A percentile compares a stretch with the other conserved stretches of the same genome.
Evolutionary conservation across 805 yeast species (phyloP).

Genomic region (Clavispora santaluciae): DNA sequence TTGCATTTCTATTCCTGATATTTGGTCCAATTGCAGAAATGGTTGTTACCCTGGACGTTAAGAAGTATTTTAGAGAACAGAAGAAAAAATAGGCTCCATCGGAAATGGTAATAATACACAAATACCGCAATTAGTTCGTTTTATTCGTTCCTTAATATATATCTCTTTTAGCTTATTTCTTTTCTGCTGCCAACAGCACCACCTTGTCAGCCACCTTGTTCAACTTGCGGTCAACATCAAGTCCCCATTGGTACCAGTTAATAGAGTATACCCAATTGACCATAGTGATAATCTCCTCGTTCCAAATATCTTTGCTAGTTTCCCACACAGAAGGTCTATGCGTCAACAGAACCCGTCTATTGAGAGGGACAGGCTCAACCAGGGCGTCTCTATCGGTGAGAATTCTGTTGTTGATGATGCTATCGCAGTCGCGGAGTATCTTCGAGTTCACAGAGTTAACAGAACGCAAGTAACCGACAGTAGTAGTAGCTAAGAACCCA

Average conservation of each 20-base stretch:
- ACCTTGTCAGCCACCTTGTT: conserved; percentile 26
- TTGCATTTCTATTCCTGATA: conserved; percentile 31
- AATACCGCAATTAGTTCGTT: neutral
- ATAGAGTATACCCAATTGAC: conserved; percentile 61
- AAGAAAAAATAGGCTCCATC: neutral
- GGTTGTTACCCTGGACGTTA: conserved; percentile 49
- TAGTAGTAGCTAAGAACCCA: conserved; percentile 57
- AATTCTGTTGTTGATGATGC: conserved; percentile 50
- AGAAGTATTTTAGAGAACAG: conserved; percentile 39
- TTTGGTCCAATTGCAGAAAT: conserved; percentile 53
- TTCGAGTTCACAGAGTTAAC: conserved; percentile 51
- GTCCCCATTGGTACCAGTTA: conserved; percentile 42
- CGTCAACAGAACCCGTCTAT: conserved; percentile 19
- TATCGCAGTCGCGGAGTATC: conserved; percentile 45
- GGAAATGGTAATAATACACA: neutral
- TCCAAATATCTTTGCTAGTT: conserved; percentile 75
- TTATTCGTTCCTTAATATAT: neutral
- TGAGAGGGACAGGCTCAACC: conserved; percentile 40
- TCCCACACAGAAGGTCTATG: conserved; percentile 44
- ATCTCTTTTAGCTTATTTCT: conserved; percentile 4
- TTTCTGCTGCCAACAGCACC: conserved; percentile 8
- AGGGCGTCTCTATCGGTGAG: conserved; percentile 43
- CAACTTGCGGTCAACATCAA: conserved; percentile 30
- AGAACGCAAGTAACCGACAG: conserved; percentile 19
- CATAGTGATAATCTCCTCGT: conserved; percentile 59